These are phyloP conservation scores for Adenanthera pavonina DNA, from an alignment of 306 rosid species.

Conservation along the genomic window DNA sequence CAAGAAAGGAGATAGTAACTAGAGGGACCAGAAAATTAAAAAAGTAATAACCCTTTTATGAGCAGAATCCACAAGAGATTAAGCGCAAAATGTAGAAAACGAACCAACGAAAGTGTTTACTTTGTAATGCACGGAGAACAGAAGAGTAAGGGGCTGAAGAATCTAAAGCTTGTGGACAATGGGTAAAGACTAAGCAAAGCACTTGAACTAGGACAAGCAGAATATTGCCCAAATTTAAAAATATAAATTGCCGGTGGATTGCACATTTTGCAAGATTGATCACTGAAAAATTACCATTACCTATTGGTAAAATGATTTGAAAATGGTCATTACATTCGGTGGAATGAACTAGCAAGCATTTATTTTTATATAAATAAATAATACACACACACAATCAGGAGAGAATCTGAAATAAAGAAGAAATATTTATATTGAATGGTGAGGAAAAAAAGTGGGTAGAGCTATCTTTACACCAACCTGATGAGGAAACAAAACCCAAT, in stretches of 20 bases:
- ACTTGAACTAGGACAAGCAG: conserved; percentile 56
- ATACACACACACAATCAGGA: background rate
- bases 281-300: conserved; percentile 44
- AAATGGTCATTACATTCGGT: conserved; percentile 25
- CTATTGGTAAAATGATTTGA: conserved; percentile 49
- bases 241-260: conserved; percentile 4
- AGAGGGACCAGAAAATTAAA: conserved; percentile 21
- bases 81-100: conserved; percentile 56
- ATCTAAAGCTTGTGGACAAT: conserved; percentile 65
- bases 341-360: conserved; percentile 41
- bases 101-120: conserved; percentile 48
- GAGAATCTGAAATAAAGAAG: conserved; percentile 31
- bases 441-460: conserved; percentile 52
- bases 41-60: conserved; percentile 59
- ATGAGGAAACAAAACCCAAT: conserved; percentile 60
- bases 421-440: conserved; percentile 34
- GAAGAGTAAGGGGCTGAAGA: conserved; percentile 51
- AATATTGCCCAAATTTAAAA: conserved; percentile 45
- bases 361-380: background rate
- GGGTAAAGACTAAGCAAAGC: conserved; percentile 59
- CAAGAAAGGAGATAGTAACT: conserved; percentile 50
- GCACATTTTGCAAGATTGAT: conserved; percentile 22
- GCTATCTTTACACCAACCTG: conserved; percentile 59
- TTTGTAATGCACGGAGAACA: conserved; percentile 51
- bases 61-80: conserved; percentile 53